Percentiles rank a stretch among this genome's conserved stretches.
Evolutionary conservation across 305 asterid species (phyloP).

Genomic region (Ilex paraguariensis): DNA sequence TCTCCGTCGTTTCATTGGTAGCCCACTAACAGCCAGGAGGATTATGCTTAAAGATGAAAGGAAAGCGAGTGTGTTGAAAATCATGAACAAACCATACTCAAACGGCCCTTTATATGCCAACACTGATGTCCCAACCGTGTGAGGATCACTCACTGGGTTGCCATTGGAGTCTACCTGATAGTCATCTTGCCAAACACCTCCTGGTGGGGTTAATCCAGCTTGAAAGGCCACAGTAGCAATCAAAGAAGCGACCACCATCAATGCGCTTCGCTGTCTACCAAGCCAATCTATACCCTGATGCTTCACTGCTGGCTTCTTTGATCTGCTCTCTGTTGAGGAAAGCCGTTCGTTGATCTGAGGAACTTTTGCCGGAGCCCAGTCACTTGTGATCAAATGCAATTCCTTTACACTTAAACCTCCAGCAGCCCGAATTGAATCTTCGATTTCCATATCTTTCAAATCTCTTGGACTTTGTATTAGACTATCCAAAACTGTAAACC

Average conservation of each 20-base stretch:
- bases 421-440: constrained; percentile 15
- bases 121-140: constrained; percentile 25
- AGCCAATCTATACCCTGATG: constrained; percentile 33
- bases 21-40: constrained; percentile 31
- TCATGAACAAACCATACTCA: constrained; percentile 28
- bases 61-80: constrained; percentile 34
- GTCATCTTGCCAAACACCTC: constrained; percentile 43
- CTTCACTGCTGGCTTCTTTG: constrained; percentile 11
- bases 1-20: constrained; percentile 23
- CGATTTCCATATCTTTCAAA: constrained; percentile 34
- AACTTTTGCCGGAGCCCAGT: constrained; percentile 9
- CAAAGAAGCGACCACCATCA: constrained; percentile 45
- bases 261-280: constrained; percentile 30
- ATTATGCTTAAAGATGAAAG: constrained; percentile 32
- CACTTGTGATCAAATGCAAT: constrained; percentile 1
- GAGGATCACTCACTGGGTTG: constrained; percentile 18
- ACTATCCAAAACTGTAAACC: constrained; percentile 32
- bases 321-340: constrained; percentile 5
- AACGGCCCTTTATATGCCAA: constrained; percentile 24
- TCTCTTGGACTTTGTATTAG: constrained; percentile 33
- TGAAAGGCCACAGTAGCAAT: constrained; percentile 43
- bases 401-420: constrained; percentile 27
- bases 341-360: not conserved
- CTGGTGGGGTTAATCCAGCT: constrained; percentile 41
- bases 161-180: constrained; percentile 15